Conservation (phyloP, 2,329 filamentous ascomycete genomes). For the Mycocentrospora acerina region DNA sequence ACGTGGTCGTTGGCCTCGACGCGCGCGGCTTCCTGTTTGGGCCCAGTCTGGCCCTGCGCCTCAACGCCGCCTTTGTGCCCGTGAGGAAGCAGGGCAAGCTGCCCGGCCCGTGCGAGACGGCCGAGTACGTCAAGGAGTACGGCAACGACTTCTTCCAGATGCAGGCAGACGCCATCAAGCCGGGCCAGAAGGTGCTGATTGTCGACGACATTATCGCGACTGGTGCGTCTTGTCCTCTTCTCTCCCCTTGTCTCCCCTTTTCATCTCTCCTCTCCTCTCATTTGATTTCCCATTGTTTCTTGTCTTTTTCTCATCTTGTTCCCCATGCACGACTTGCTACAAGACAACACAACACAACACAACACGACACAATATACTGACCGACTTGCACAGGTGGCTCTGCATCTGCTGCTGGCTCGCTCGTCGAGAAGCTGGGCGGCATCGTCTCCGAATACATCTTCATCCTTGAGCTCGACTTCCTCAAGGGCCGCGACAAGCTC, state of each 20-base stretch:
- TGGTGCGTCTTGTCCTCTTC: slow-evolving; percentile 69
- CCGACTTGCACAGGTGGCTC: slow-evolving; percentile 69
- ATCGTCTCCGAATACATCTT: slow-evolving; percentile 88
- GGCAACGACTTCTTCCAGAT: slow-evolving; percentile 95
- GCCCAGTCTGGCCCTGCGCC: slow-evolving; percentile 77
- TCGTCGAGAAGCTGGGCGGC: slow-evolving; percentile 84
- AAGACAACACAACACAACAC: too few species aligned
- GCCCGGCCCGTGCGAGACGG: slow-evolving; percentile 82
- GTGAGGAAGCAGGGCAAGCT: slow-evolving; percentile 96
- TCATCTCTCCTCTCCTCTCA: background rate
- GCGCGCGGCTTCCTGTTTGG: slow-evolving; percentile 95
- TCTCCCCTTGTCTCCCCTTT: slow-evolving; percentile 2
- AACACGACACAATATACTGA: too few species aligned
- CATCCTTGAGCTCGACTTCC: slow-evolving; percentile 90
- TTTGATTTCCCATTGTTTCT: too few species aligned
- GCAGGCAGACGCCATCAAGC: slow-evolving; percentile 80
- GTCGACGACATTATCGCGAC: slow-evolving; percentile 99
- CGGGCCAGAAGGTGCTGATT: slow-evolving; percentile 85
- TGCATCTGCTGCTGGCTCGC: slow-evolving; percentile 80
- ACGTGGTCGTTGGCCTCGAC: slow-evolving; percentile 91
- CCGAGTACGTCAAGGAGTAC: slow-evolving; percentile 92
- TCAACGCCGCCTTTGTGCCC: slow-evolving; percentile 86
- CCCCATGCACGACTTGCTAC: too few species aligned
- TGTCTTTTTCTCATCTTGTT: background rate
- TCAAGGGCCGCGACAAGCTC: slow-evolving; percentile 90